Evolutionary conservation across 106 monocot genomes (phyloP), one percentile per base, ranked within the genome.

Genomic region (Apostasia ramifera): DNA sequence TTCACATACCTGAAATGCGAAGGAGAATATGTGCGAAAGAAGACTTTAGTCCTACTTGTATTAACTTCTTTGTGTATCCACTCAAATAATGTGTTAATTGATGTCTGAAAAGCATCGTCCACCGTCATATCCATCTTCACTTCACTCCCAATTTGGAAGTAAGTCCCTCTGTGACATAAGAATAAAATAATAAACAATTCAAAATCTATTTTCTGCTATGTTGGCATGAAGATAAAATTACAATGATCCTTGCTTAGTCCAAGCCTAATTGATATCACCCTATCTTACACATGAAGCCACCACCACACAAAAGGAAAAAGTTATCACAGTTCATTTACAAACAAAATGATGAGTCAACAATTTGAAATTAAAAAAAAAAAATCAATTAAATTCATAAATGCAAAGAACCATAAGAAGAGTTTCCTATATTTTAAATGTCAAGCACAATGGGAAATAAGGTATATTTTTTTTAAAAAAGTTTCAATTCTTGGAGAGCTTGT

Each of bases 21-120:
- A 2, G 84, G 84, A 26, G 88, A 81, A 79, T 84, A 84, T n/a
- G 84, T 79, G 52, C 88, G 81, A 60, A 84, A 83, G 67, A 88
- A 70, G 56, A 84, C 84, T 56, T 81, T 78, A 49, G 88, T 84
- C 55, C 59, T 81, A 15, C 46, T 73, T 39, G 43, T 68, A 48
- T 88, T 62, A 67, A 88, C 88, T 73, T 88, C 84, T 47, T 54
- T 66, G 14, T 62, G 46, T 62, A 84, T 73, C 83, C 83, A 88
- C 70, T 78, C 59, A 81, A 78, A 70, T 41, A 88, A 53, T 7
- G 88, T 88, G 61, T 70, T 55, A 15, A 88, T 84, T 66, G 88
- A 71, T 67, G 75, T 88, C 44, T 67, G 39, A 57, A 76, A 88
- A 6, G 88, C 88, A 59, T 8, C 56, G 40, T 84, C 84, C 47